Conservation (phyloP, 148 eudicot species). For the Diospyros lotus region DNA sequence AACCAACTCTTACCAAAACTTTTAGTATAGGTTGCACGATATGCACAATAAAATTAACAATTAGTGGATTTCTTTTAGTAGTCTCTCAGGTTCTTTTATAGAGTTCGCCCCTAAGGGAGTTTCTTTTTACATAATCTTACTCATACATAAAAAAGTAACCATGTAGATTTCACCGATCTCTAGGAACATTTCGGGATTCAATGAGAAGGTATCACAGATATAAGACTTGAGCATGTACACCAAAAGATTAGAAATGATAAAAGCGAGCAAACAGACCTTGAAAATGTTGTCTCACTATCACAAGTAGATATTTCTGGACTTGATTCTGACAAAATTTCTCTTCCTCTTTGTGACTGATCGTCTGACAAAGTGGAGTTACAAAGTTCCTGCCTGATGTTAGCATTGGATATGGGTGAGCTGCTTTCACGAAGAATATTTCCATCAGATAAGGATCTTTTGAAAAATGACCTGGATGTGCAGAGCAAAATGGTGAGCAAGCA, state of each 20-base stretch:
- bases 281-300: constrained; percentile 48
- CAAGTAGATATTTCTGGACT: constrained; percentile 57
- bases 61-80: too few relatives aligned
- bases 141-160: neutral
- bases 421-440: constrained; percentile 71
- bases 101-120: too few relatives aligned
- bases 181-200: neutral
- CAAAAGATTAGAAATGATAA: neutral
- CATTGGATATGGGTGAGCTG: constrained; percentile 33
- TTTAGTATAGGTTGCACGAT: too few relatives aligned
- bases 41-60: too few relatives aligned
- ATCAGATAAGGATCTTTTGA: constrained; percentile 79
- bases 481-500: constrained; percentile 13
- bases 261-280: constrained; percentile 45
- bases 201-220: neutral
- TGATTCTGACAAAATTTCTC: constrained; percentile 41
- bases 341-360: constrained; percentile 40
- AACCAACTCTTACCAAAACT: too few relatives aligned
- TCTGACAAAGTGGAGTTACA: constrained; percentile 31
- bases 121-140: too few relatives aligned
- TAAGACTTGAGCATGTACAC: constrained; percentile 1
- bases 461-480: constrained; percentile 38
- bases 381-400: constrained; percentile 30
- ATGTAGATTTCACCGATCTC: neutral
- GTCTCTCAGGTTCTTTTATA: too few relatives aligned